Conservation (phyloP, 208 protist genomes). For the Novymonas esmeraldas region DNA sequence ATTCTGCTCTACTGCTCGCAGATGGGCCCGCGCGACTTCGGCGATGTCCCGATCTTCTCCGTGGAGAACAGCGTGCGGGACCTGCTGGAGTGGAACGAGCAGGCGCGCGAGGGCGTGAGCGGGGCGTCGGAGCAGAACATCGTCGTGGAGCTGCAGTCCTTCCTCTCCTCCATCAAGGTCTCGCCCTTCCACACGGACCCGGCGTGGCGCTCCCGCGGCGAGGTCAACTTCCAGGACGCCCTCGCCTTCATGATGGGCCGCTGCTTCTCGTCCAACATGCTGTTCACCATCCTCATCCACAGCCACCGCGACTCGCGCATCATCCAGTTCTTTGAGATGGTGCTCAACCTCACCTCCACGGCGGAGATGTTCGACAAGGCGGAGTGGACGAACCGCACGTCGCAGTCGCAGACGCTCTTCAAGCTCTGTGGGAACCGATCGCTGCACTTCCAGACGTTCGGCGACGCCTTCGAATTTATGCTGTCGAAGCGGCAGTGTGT, state of each 20-base stretch:
- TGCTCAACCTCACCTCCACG: slow-evolving; percentile 62
- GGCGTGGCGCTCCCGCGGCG: slow-evolving; percentile 73
- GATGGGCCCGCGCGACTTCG: slow-evolving; percentile 83
- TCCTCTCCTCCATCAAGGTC: slow-evolving; percentile 79
- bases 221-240: slow-evolving; percentile 83
- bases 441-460: slow-evolving; percentile 78
- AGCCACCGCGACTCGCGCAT: slow-evolving; percentile 75
- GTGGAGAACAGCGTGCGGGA: slow-evolving; percentile 81
- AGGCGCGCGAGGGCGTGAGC: slow-evolving; percentile 19
- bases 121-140: slow-evolving; percentile 76
- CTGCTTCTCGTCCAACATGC: slow-evolving; percentile 89
- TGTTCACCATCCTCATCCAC: slow-evolving; percentile 82
- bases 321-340: slow-evolving; percentile 80
- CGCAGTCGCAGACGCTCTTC: slow-evolving; percentile 68
- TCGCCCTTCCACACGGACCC: slow-evolving; percentile 78
- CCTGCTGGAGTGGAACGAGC: slow-evolving; percentile 63
- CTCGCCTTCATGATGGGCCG: slow-evolving; percentile 90
- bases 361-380: slow-evolving; percentile 72
- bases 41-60: slow-evolving; percentile 83
- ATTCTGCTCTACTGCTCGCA: slow-evolving; percentile 91
- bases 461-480: slow-evolving; percentile 80
- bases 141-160: slow-evolving; percentile 84
- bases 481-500: slow-evolving; percentile 70
- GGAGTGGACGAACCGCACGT: slow-evolving; percentile 49
- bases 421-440: slow-evolving; percentile 74